Evolutionary conservation across 129 eudicot genomes (phyloP).

Genomic region (Lonicera japonica): DNA sequence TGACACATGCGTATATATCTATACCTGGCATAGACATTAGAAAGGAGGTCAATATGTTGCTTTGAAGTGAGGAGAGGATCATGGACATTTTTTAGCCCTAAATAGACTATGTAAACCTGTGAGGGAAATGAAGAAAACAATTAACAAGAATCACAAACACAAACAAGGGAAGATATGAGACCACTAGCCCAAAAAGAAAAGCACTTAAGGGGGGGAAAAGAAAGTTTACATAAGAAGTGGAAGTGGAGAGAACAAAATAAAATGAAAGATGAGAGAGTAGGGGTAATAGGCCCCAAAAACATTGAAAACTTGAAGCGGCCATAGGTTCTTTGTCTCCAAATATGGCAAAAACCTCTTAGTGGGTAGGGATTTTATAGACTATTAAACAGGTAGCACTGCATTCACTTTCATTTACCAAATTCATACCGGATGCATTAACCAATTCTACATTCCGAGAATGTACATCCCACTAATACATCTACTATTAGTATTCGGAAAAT

Average conservation of each 20-base stretch:
- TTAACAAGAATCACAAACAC: not conserved
- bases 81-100: conserved; percentile 43
- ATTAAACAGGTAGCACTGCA: too few species aligned
- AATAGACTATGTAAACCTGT: conserved; percentile 74
- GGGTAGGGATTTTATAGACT: conserved; percentile 33
- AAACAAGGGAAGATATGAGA: conserved; percentile 24
- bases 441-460: too few species aligned
- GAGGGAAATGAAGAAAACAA: not conserved
- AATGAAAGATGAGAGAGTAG: conserved; percentile 32
- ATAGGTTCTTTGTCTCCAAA: conserved; percentile 27
- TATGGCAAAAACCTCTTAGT: conserved; percentile 9
- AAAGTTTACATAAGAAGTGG: conserved; percentile 43
- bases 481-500: too few species aligned
- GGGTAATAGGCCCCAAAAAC: conserved; percentile 33
- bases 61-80: conserved; percentile 53
- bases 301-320: conserved; percentile 29
- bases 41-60: conserved; percentile 49
- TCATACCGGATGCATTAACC: not conserved
- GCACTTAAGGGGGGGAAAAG: conserved; percentile 10
- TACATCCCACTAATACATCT: too few species aligned
- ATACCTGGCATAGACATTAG: conserved; percentile 51
- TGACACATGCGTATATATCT: not conserved
- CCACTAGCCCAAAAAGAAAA: conserved; percentile 16
- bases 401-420: too few species aligned
- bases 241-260: conserved; percentile 32